These are phyloP conservation scores for Cyberlindnera misumaiensis DNA, from an alignment of 805 yeast species.

Conservation along the genomic window DNA sequence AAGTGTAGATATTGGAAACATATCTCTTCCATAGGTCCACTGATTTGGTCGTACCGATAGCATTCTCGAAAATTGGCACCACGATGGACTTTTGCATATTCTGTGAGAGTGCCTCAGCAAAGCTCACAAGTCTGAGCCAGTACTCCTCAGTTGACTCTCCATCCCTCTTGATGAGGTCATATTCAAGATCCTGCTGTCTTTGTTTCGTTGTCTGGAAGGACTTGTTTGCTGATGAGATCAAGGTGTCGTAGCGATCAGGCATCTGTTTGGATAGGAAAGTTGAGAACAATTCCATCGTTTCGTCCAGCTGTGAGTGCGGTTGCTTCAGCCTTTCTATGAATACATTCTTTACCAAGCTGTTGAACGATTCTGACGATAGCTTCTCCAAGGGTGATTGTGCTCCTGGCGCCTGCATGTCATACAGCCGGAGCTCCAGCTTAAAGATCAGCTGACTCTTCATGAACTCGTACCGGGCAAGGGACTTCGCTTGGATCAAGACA, in stretches of 20 bases:
- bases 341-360: background rate
- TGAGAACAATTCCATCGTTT: slow-evolving; percentile 35
- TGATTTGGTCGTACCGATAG: slow-evolving; percentile 5
- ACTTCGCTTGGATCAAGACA: no score
- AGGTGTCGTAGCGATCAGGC: slow-evolving; percentile 25
- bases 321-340: slow-evolving; percentile 24
- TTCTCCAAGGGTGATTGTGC: no score
- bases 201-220: slow-evolving; percentile 27
- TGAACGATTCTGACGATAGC: no score
- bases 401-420: no score
- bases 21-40: slow-evolving; percentile 10
- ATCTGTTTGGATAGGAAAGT: slow-evolving; percentile 30
- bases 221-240: slow-evolving; percentile 32
- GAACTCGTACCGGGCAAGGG: no score
- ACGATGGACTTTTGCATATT: slow-evolving; percentile 4
- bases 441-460: no score
- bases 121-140: slow-evolving; percentile 6
- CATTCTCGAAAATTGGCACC: slow-evolving; percentile 10
- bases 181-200: slow-evolving; percentile 27
- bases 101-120: slow-evolving; percentile 5
- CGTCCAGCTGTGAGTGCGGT: slow-evolving; percentile 37
- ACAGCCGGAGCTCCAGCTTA: no score
- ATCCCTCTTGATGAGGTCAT: slow-evolving; percentile 24
- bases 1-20: slow-evolving; percentile 7
- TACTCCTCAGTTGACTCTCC: slow-evolving; percentile 2